Base-by-base conservation (phyloP, 306 rosid genomes). In the Betula pendula region DNA sequence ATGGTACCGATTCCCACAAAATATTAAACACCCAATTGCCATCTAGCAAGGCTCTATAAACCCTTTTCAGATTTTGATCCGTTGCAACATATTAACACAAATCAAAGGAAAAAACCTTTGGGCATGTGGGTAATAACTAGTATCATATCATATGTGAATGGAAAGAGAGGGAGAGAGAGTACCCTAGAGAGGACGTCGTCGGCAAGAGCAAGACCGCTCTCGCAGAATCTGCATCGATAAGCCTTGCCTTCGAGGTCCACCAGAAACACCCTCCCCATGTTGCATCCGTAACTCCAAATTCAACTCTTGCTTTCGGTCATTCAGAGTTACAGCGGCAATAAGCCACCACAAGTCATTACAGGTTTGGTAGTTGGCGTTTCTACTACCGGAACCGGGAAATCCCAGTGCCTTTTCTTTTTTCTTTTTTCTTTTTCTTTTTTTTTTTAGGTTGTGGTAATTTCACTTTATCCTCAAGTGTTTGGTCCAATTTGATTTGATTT, bases 161-260 rank as follows among this genome's bases (percentile, higher is more conserved):
- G 19, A 27, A 53, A 45, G 43, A 65, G 43, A 71, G 47, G 73
- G 55, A 42, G 56, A 42, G 56, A 22, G 27, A 52, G 69, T 87
- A 93, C 98, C 87, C 89, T 85, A 35, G 96, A 94, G 86, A 94
- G 80, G 72, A 94, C 80, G 50, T 90, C 75, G 3, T 89, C 85
- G 44, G 88, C 85, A 40, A 86, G 94, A 27, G 92, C 96, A 43
- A 91, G 88, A 72, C 87, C 87, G 85, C 77, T 79, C 2, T 85
- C 50, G 52, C 96, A 91, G 81, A 70, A 78, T 76, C 63, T 78
- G 88, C 98, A 94, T 48, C 94, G 56, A 70, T 77, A 94, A 40
- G 83, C 73, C 78, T 85, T 90, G 75, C 97, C 98, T 15, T 94
- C 92, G 84, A 92, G 88, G 79, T 94, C 94, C 53, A 92, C 82